Base-by-base conservation (phyloP, 2,329 filamentous ascomycete species). In the Pseudogymnoascus sp. region DNA sequence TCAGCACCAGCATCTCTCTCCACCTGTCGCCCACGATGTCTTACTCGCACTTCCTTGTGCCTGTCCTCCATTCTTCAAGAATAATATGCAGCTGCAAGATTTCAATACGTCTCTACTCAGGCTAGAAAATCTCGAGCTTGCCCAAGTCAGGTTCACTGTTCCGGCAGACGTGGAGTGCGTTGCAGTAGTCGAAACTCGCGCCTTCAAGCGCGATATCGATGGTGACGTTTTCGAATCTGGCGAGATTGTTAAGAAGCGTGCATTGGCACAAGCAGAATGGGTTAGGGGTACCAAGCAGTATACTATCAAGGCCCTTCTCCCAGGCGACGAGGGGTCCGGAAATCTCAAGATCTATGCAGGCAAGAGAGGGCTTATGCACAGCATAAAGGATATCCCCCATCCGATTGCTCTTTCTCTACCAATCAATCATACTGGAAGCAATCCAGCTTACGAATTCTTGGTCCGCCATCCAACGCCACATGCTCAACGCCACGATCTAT, bases 401-500 rank as follows among this genome's bases (percentile, higher is more conserved):
- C 88, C 92, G 2, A 78, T 99, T 62, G 92, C 93, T 0, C 87
- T 97, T 67, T 86, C 92, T 3, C 77, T 99, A n/a, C 93, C 94
- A 0, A 86, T 99, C 61, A 84, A 91, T 38, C 94, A 99, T 75
- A 88, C 86, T 0, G 94, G 94, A 65, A 89, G 93, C 69, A 99
- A 99, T 72, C 94, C 94, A 2, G 85, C 90, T 0, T 99, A 96
- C 75, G 91, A 96, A 64, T 99, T 97, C 75, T 82, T 97, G 53
- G 89, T 88, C 40, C 86, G 94, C 4, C 94, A 99, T 73, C 95
- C 95, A 6, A 99, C 94, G 2, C 94, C 94, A 7, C 94, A 99
- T 74, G 94, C 94, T n/a, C 92, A 96, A 72, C 86, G 93, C 44
- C 92, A 99, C 75, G 94, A 99, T 73, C 87, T 99, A 64, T 99